Conservation (phyloP, 1,284 basidiomycete species). For the Ustilago xerochloae region DNA sequence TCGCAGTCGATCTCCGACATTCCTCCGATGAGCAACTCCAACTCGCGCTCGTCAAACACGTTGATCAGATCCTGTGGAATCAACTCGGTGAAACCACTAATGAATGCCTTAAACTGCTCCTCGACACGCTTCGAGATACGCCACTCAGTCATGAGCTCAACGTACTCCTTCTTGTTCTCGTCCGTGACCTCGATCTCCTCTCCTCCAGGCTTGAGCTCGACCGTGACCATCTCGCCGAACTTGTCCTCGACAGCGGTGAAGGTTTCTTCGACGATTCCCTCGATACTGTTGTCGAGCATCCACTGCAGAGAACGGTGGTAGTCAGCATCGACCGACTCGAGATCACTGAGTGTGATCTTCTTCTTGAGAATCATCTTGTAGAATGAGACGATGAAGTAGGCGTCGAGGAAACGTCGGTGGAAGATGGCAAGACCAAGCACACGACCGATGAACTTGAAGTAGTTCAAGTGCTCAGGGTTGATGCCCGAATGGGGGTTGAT, state of each 20-base stretch:
- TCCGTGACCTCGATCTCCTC: slow-evolving; percentile 88
- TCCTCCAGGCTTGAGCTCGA: slow-evolving; percentile 90
- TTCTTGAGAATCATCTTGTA: slow-evolving; percentile 87
- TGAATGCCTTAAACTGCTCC: slow-evolving; percentile 95
- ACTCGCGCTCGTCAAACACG: slow-evolving; percentile 97
- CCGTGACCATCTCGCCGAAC: slow-evolving; percentile 94
- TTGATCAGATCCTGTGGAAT: slow-evolving; percentile 94
- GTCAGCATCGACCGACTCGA: slow-evolving; percentile 67
- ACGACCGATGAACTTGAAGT: slow-evolving; percentile 99
- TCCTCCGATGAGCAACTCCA: slow-evolving; percentile 91
- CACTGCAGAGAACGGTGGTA: slow-evolving; percentile 90
- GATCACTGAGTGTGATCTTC: slow-evolving; percentile 66
- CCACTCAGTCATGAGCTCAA: slow-evolving; percentile 92
- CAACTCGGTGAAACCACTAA: slow-evolving; percentile 93
- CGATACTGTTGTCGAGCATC: slow-evolving; percentile 76
- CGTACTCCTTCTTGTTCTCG: slow-evolving; percentile 99
- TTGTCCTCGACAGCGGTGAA: slow-evolving; percentile 83
- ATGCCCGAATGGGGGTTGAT: slow-evolving; percentile 97
- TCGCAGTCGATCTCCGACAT: slow-evolving; percentile 95
- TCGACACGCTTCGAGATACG: slow-evolving; percentile 90
- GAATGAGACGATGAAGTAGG: slow-evolving; percentile 98
- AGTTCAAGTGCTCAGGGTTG: slow-evolving; percentile 98
- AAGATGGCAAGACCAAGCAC: slow-evolving; percentile 95
- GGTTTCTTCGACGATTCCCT: slow-evolving; percentile 66
- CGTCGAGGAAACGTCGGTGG: slow-evolving; percentile 97